phyloP scores from a whole-genome alignment of 257 asterid genomes.

The Ajuga chamaepitys region DNA sequence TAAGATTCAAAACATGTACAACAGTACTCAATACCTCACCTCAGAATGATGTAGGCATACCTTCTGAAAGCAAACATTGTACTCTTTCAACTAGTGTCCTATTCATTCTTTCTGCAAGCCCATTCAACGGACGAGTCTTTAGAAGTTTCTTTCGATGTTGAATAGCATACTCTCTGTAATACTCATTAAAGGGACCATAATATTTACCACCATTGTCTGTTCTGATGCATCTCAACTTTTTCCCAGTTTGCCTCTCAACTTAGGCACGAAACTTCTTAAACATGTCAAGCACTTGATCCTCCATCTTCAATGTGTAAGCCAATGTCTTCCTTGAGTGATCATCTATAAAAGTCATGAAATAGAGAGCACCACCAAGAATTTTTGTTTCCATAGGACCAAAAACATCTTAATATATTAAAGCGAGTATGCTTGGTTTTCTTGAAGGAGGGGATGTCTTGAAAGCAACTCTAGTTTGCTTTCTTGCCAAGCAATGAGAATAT shows the following conservation, averaged over 20 bases:
- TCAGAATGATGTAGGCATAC: not conserved
- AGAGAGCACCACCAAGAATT: not conserved
- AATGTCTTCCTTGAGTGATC: not conserved
- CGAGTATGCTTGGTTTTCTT: not conserved
- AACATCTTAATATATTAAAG: not conserved
- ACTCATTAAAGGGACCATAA: not conserved
- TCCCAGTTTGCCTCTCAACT: not conserved
- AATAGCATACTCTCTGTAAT: not conserved
- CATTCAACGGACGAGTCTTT: not conserved
- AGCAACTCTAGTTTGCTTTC: conserved; percentile 4
- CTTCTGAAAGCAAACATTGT: not conserved
- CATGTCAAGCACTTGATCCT: not conserved
- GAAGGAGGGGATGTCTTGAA: not conserved
- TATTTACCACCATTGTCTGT: conserved; percentile 10
- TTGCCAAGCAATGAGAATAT: not conserved
- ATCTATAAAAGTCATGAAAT: not conserved
- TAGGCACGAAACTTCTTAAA: not conserved
- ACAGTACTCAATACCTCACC: not conserved
- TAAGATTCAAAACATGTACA: not conserved
- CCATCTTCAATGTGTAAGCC: not conserved
- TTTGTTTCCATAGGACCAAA: not conserved
- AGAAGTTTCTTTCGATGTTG: not conserved
- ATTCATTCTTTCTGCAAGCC: not conserved
- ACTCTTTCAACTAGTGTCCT: not conserved
- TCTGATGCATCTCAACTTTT: not conserved